Conservation (phyloP, 306 rosid genomes). For the Acmispon strigosus region DNA sequence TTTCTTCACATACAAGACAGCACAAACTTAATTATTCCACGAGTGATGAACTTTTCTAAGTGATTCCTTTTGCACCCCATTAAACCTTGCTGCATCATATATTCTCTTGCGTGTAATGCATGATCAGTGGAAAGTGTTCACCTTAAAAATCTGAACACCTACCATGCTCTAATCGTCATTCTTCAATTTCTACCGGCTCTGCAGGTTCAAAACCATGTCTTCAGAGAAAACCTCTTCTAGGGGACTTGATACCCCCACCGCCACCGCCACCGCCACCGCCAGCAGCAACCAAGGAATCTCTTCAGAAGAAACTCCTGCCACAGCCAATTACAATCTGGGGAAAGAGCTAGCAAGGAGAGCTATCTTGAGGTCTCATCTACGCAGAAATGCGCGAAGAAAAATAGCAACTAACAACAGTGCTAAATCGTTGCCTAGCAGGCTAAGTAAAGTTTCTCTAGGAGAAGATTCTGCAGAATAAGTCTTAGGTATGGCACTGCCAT, state of each 20-base stretch:
- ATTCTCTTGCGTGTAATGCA: slow-evolving; percentile 31
- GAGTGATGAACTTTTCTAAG: slow-evolving; percentile 32
- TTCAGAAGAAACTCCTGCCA: slow-evolving; percentile 24
- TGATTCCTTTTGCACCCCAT: slow-evolving; percentile 45
- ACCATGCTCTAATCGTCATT: slow-evolving; percentile 5
- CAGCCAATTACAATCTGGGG: slow-evolving; percentile 34
- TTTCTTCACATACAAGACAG: slow-evolving; percentile 33
- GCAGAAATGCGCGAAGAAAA: slow-evolving; percentile 35
- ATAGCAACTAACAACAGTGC: slow-evolving; percentile 16
- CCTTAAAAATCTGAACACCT: slow-evolving; percentile 21
- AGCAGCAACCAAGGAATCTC: slow-evolving; percentile 36
- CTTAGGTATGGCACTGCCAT: slow-evolving; percentile 14
- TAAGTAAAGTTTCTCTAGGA: slow-evolving; percentile 66
- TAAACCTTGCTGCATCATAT: slow-evolving; percentile 32
- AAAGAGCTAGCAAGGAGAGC: slow-evolving; percentile 68
- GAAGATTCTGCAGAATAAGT: slow-evolving; percentile 46
- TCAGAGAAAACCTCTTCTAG: slow-evolving; percentile 37
- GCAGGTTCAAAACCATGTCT: slow-evolving; percentile 34
- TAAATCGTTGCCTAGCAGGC: slow-evolving; percentile 58
- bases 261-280: too few relatives aligned
- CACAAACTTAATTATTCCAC: slow-evolving; percentile 35
- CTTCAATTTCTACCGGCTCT: background rate
- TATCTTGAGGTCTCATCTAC: slow-evolving; percentile 43
- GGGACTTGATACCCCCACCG: slow-evolving; percentile 6
- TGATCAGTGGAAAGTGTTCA: slow-evolving; percentile 6